Percentiles rank a stretch among this genome's conserved stretches.
phyloP scores from a whole-genome alignment of 441 rosid species.

The Mallotus repandus region DNA sequence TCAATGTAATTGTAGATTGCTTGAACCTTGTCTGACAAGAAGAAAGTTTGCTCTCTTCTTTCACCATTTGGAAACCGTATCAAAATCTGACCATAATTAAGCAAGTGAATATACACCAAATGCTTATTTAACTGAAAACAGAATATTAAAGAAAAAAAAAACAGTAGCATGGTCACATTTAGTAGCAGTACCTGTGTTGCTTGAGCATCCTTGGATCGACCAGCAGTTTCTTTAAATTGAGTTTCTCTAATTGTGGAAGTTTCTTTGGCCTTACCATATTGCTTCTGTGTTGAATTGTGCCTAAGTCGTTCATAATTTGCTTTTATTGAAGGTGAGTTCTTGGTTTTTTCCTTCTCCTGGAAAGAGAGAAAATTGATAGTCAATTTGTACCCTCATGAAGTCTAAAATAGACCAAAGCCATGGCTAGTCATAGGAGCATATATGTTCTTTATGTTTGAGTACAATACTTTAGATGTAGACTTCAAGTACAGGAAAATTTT shows the following conservation, averaged over 20 bases:
- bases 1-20: slow-evolving; percentile 46
- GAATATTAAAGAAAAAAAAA: not conserved
- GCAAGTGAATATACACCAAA: too few species aligned
- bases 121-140: too few species aligned
- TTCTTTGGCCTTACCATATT: slow-evolving; percentile 25
- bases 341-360: slow-evolving; percentile 45
- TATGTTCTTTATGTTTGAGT: too few species aligned
- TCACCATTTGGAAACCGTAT: slow-evolving; percentile 61
- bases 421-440: too few species aligned
- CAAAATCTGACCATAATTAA: slow-evolving; percentile 38
- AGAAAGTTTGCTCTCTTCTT: slow-evolving; percentile 56
- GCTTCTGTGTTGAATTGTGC: slow-evolving; percentile 25
- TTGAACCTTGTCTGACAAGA: slow-evolving; percentile 40
- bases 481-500: too few species aligned
- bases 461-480: too few species aligned
- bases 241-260: slow-evolving; percentile 23
- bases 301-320: slow-evolving; percentile 24
- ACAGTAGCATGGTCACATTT: not conserved
- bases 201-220: slow-evolving; percentile 33
- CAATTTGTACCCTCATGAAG: not conserved
- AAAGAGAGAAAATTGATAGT: not conserved
- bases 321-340: slow-evolving; percentile 19
- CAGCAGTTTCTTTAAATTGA: slow-evolving; percentile 15
- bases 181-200: slow-evolving; percentile 38
- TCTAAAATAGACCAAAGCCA: not conserved